Evolutionary conservation across 1,139 yeast species (phyloP), one percentile per base, ranked within the genome.

Genomic region (Magnusiomyces paraingens): DNA sequence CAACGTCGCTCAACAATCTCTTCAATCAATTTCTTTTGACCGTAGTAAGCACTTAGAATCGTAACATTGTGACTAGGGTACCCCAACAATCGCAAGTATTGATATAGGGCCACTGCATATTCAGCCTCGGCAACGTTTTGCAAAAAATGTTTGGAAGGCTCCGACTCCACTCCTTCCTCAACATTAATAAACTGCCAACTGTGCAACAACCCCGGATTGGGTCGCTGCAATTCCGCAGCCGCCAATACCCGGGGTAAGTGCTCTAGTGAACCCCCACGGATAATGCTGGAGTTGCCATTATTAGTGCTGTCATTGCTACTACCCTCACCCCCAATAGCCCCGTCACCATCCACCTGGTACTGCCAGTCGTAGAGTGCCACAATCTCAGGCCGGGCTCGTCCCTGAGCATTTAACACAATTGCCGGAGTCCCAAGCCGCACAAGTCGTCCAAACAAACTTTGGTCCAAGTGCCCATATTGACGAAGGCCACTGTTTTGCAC

Each of bases 81-180:
- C 0, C 80, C 82, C 18, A 75, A 57, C 2, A 72, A 60, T 22
- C 77, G 62, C 77, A 82, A 68, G 59, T 78, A 80, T 64, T 73
- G 74, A 61, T 70, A 81, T 10, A 81, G 59, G 0, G 70, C 67
- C 10, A 79, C 79, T 14, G 77, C 70, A 58, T 70, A 78, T 58
- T 80, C 83, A 0, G 86, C 86, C 60, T 82, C 86, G 11, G 72
- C 77, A 11, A 78, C 60, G 56, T 76, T 77, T 55, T 76, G 74
- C 58, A 63, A 64, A 47, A 62, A 57, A 1, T 61, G 67, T 8
- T 67, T 63, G 1, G 60, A 55, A 2, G 66, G 66, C 51, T 68
- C 70, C 1, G 62, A 55, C 49, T 71, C 75, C 32, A 26, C 32
- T 5, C 67, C 67, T 10, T 59, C 57, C 1, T 62, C 67, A 2